These are phyloP conservation scores for Amborella trichopoda DNA, from an alignment of 164 flowering plant genomes.

Conservation along the genomic window DNA sequence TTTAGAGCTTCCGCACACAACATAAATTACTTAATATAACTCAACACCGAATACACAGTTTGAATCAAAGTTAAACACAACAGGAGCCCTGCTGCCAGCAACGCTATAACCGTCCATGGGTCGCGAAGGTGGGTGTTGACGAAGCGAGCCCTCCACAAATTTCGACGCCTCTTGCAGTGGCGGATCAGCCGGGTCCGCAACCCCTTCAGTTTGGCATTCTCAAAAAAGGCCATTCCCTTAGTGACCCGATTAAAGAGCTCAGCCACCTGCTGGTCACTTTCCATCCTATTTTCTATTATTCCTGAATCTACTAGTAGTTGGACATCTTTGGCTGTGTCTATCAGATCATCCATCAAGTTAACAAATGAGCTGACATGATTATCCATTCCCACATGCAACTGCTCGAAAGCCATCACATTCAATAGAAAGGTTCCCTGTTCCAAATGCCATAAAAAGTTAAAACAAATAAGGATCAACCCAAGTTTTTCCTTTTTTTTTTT, in stretches of 20 bases:
- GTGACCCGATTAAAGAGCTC: slow-evolving; percentile 38
- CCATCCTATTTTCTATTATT: slow-evolving; percentile 35
- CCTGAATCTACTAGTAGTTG: slow-evolving; percentile 21
- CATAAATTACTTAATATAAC: too few relatives aligned
- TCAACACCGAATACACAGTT: slow-evolving; percentile 23
- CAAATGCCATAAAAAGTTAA: too few relatives aligned
- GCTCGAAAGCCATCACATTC: slow-evolving; percentile 50
- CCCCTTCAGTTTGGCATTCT: slow-evolving; percentile 16
- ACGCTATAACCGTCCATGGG: slow-evolving; percentile 43
- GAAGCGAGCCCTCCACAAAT: slow-evolving; percentile 42
- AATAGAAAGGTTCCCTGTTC: too few relatives aligned
- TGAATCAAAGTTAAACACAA: slow-evolving; percentile 32
- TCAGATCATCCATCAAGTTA: slow-evolving; percentile 47
- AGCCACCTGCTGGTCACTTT: slow-evolving; percentile 46
- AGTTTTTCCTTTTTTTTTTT: too few relatives aligned
- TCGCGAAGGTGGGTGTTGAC: slow-evolving; percentile 38
- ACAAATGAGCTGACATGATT: slow-evolving; percentile 38
- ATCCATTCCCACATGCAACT: slow-evolving; percentile 39
- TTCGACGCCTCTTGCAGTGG: slow-evolving; percentile 31
- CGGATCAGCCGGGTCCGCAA: slow-evolving; percentile 24
- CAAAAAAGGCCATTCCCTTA: slow-evolving; percentile 31
- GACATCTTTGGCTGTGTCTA: slow-evolving; percentile 35
- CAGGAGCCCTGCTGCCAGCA: slow-evolving; percentile 33
- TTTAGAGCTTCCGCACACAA: too few relatives aligned
- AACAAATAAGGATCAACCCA: too few relatives aligned